These are phyloP conservation scores for Auricularia cornea DNA, from an alignment of 768 basidiomycete genomes.

Conservation along the genomic window DNA sequence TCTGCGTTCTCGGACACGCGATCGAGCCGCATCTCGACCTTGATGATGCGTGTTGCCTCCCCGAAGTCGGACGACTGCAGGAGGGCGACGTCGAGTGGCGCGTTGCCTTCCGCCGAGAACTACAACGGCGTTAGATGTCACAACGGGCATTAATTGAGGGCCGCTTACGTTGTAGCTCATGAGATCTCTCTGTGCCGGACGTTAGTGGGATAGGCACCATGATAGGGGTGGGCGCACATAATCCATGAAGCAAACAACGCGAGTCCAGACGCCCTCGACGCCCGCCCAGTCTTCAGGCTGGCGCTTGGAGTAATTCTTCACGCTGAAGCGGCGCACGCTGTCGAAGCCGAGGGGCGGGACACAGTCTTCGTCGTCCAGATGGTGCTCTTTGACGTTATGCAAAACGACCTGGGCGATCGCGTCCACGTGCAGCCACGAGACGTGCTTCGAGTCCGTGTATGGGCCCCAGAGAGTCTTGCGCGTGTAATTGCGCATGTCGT, in stretches of 20 bases:
- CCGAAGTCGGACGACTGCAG: constrained; percentile 49
- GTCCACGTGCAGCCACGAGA: constrained; percentile 60
- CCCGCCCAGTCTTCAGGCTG: constrained; percentile 58
- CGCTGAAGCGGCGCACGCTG: constrained; percentile 47
- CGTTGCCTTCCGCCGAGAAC: constrained; percentile 18
- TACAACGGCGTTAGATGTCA: not conserved
- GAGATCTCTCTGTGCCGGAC: constrained; percentile 25
- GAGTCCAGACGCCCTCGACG: constrained; percentile 64
- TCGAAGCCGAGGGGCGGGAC: constrained; percentile 45
- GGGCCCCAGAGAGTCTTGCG: constrained; percentile 51
- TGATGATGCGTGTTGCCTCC: constrained; percentile 58
- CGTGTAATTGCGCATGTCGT: constrained; percentile 55
- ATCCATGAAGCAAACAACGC: constrained; percentile 73
- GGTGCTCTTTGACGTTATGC: constrained; percentile 19
- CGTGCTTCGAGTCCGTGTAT: constrained; percentile 26
- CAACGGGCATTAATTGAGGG: not conserved
- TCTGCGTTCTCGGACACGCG: constrained; percentile 15
- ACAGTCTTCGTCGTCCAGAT: constrained; percentile 22
- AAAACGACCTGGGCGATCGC: constrained; percentile 47
- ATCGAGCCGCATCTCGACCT: constrained; percentile 42
- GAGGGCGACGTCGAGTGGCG: constrained; percentile 34
- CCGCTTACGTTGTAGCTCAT: constrained; percentile 20
- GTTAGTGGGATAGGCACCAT: not conserved
- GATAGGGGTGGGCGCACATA: constrained; percentile 31
- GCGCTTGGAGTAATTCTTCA: constrained; percentile 28